phyloP scores from a whole-genome alignment of 768 basidiomycete genomes.

The Cystobasidiopsis lactophilus region DNA sequence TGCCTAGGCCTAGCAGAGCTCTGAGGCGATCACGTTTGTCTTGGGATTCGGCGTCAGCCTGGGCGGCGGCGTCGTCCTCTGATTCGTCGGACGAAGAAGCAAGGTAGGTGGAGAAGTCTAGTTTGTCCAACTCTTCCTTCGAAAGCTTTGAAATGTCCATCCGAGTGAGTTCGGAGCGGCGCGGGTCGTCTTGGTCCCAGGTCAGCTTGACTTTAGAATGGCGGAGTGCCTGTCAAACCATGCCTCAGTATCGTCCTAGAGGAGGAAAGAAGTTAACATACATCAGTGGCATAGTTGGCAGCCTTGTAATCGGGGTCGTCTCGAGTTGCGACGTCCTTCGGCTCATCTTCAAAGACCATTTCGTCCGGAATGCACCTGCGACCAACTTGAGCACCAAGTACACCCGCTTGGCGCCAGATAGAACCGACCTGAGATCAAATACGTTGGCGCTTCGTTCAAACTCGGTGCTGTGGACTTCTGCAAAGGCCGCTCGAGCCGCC shows the following conservation, averaged over 20 bases:
- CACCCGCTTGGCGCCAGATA: neutral
- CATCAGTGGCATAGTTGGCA: constrained; percentile 80
- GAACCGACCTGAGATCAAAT: constrained; percentile 81
- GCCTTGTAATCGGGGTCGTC: constrained; percentile 36
- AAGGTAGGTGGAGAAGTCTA: constrained; percentile 61
- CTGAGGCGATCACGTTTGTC: constrained; percentile 9
- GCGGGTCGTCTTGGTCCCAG: constrained; percentile 94
- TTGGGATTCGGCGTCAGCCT: constrained; percentile 2
- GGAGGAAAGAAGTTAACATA: constrained; percentile 26
- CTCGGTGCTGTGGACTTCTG: constrained; percentile 81
- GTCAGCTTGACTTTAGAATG: constrained; percentile 96
- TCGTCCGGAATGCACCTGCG: constrained; percentile 19
- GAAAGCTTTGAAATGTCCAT: constrained; percentile 3
- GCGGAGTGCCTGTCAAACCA: constrained; percentile 48
- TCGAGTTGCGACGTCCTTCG: constrained; percentile 38
- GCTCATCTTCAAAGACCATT: constrained; percentile 19
- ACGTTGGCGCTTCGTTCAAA: constrained; percentile 91
- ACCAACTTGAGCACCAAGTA: neutral
- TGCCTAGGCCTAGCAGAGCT: constrained; percentile 11
- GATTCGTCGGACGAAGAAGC: constrained; percentile 46
- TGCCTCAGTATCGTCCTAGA: neutral
- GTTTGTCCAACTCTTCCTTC: constrained; percentile 63
- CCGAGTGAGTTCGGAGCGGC: constrained; percentile 22
- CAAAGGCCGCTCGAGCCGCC: constrained; percentile 55
- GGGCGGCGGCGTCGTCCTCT: constrained; percentile 32